phyloP scores from a whole-genome alignment of 768 basidiomycete species.

The Chalciporus chontae region DNA sequence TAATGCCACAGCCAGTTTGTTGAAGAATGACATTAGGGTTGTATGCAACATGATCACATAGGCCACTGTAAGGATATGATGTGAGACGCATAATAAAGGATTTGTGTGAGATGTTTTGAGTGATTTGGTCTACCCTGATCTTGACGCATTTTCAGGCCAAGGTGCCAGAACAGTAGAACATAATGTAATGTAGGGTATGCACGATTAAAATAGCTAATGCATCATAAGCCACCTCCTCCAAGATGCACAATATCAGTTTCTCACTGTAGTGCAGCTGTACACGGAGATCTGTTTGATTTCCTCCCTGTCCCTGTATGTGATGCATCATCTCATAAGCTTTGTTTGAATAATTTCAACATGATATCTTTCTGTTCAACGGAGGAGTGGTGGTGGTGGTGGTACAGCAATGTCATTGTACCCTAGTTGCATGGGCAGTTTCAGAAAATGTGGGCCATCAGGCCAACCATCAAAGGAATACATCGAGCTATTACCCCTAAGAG shows the following conservation, averaged over 20 bases:
- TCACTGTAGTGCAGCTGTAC: conserved; percentile 8
- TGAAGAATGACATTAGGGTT: conserved; percentile 25
- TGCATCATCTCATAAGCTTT: too few species aligned
- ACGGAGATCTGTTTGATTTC: conserved; percentile 11
- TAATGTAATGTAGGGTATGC: conserved; percentile 40
- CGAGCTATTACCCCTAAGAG: too few species aligned
- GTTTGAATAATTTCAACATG: too few species aligned
- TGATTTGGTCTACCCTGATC: not conserved
- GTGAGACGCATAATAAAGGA: conserved; percentile 30
- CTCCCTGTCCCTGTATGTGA: conserved; percentile 13
- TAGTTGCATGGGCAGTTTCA: too few species aligned
- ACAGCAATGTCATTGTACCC: too few species aligned
- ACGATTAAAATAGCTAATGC: conserved; percentile 35
- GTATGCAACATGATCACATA: conserved; percentile 28
- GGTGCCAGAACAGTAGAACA: conserved; percentile 44
- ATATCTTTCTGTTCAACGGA: too few species aligned
- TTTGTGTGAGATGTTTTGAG: conserved; percentile 27
- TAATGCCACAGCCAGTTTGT: conserved; percentile 30
- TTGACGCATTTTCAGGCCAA: conserved; percentile 12
- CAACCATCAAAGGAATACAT: too few species aligned
- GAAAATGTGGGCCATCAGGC: too few species aligned
- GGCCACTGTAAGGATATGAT: conserved; percentile 35
- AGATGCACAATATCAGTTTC: conserved; percentile 29
- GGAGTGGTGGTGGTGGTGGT: too few species aligned
- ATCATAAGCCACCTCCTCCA: conserved; percentile 21